Base-by-base conservation (phyloP, 176 grass and related monocot species). In the Cocos nucifera region DNA sequence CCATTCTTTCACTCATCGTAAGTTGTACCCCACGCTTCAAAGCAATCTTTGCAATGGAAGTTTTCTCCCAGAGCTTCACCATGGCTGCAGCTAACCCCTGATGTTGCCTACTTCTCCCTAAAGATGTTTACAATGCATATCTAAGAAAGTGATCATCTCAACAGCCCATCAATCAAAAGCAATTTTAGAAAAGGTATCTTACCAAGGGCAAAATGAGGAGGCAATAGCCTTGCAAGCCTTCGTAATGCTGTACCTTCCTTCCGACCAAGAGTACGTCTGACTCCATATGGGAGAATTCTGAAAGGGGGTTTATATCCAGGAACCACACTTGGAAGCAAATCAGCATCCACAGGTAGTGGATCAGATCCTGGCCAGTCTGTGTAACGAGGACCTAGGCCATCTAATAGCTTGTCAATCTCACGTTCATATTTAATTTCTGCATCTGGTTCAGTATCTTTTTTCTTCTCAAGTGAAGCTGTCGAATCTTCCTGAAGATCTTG, bases 181-280 rank as follows among this genome's bases (percentile, higher is more conserved):
- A 14, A 44, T 44, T 44, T 39, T 14, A 14, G 35, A 44, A 14
- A 44, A 44, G 35, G 35, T 8, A 44, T 44, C 54, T 55, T 97
- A 97, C 92, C 87, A 17, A 97, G 75, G 39, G 87, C 78, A 63
- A 97, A 97, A 73, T 97, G 92, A 76, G 83, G 87, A 82, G 92
- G 92, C 57, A 97, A 65, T 54, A 65, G 71, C 53, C 78, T 86
- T 21, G 83, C 92, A 70, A 97, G 83, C 69, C 84, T 85, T 19
- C 85, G 70, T 66, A 97, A 73, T 69, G 71, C 83, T 61, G 87
- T 91, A 60, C 67, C 77, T 28, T 97, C 92, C 60, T 64, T 82
- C 55, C 63, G 74, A 35, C 83, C 77, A 53, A 97, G 87, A 63
- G 72, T 63, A 58, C 75, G 69, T 1, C 74, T 80, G 35, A 91